These are phyloP conservation scores for Triangularia setosa DNA, from an alignment of 2,329 filamentous ascomycete genomes.

Conservation along the genomic window DNA sequence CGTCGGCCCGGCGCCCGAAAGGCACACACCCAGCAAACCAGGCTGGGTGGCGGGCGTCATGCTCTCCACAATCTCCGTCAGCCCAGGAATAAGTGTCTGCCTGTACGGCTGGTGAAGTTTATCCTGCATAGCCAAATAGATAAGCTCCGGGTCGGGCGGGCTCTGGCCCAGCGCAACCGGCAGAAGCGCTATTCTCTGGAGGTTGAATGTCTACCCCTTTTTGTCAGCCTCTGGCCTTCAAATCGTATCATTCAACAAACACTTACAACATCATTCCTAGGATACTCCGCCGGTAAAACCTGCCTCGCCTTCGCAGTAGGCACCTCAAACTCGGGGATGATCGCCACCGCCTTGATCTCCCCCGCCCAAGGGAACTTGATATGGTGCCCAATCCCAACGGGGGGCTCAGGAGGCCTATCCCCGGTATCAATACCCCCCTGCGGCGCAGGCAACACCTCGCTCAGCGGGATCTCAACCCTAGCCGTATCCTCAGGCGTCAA, in stretches of 20 bases:
- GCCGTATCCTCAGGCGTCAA: conserved; percentile 84
- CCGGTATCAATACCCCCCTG: conserved; percentile 91
- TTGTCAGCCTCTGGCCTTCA: not conserved
- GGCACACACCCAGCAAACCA: conserved; percentile 86
- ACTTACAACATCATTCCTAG: conserved; percentile 75
- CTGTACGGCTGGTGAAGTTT: conserved; percentile 97
- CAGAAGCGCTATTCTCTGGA: conserved; percentile 87
- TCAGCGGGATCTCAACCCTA: conserved; percentile 87
- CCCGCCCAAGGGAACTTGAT: conserved; percentile 92
- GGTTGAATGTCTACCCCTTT: conserved; percentile 70
- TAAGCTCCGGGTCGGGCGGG: conserved; percentile 86
- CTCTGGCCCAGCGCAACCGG: conserved; percentile 85
- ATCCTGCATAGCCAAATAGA: conserved; percentile 98
- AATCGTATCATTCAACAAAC: not conserved
- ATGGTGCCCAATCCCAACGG: conserved; percentile 88
- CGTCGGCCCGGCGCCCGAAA: conserved; percentile 91
- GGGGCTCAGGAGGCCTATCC: conserved; percentile 80
- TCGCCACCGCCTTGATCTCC: conserved; percentile 94
- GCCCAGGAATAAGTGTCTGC: conserved; percentile 82
- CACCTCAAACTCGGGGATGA: conserved; percentile 94
- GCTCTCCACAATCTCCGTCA: conserved; percentile 84
- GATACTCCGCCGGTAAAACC: conserved; percentile 77
- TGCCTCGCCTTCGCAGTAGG: conserved; percentile 87
- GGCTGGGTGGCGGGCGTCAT: conserved; percentile 85
- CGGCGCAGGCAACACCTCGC: conserved; percentile 85